These are phyloP conservation scores for Oxalis stricta DNA, from an alignment of 441 rosid genomes.

Conservation along the genomic window DNA sequence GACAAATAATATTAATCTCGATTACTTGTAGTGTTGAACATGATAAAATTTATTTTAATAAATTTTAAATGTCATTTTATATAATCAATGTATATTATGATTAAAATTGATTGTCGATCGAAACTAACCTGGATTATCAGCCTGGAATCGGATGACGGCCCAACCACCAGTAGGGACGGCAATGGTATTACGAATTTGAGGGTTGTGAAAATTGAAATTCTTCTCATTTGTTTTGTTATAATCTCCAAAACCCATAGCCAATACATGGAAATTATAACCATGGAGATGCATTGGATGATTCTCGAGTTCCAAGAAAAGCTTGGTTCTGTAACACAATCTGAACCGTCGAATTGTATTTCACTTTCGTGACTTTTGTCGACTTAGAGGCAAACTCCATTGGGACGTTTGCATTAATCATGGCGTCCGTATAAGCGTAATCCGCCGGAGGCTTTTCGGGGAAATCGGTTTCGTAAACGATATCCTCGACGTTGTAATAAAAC, in stretches of 20 bases:
- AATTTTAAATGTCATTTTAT: too few relatives aligned
- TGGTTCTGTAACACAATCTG: slow-evolving; percentile 68
- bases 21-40: too few relatives aligned
- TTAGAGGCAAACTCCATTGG: slow-evolving; percentile 31
- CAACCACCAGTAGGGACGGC: slow-evolving; percentile 83
- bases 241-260: slow-evolving; percentile 88
- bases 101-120: not conserved
- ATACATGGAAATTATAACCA: slow-evolving; percentile 58
- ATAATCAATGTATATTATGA: too few relatives aligned
- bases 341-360: slow-evolving; percentile 58
- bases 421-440: slow-evolving; percentile 47
- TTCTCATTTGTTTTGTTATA: slow-evolving; percentile 30
- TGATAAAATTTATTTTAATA: too few relatives aligned
- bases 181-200: slow-evolving; percentile 53
- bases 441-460: slow-evolving; percentile 58
- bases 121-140: slow-evolving; percentile 78
- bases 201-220: slow-evolving; percentile 45
- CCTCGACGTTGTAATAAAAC: slow-evolving; percentile 27
- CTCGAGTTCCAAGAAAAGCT: slow-evolving; percentile 42
- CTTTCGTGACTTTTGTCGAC: slow-evolving; percentile 35
- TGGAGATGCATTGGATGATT: slow-evolving; percentile 85
- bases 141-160: slow-evolving; percentile 69
- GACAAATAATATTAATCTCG: too few relatives aligned
- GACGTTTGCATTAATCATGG: slow-evolving; percentile 11
- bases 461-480: slow-evolving; percentile 49